A percentile compares a stretch with the other conserved stretches of the same genome.
Evolutionary conservation across 108 stramenopile species (phyloP).

Genomic region (Heterococcus sp.): DNA sequence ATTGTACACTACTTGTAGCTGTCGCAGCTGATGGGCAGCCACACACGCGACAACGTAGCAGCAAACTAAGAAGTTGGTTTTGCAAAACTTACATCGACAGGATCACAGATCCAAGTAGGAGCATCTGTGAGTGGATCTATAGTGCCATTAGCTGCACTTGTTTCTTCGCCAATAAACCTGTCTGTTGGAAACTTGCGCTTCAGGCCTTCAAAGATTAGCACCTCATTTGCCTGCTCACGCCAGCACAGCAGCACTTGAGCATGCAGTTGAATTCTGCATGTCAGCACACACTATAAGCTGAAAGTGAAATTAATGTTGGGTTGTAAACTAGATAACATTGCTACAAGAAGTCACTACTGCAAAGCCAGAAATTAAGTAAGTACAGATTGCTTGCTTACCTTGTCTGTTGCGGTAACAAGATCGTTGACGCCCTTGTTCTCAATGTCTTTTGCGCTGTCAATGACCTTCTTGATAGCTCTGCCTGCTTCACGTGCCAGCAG

Average conservation of each 20-base stretch:
- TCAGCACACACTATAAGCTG: not conserved
- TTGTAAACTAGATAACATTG: not conserved
- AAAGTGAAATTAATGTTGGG: not conserved
- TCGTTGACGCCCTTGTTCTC: slow-evolving; percentile 37
- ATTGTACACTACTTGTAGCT: no score
- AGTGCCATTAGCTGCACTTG: slow-evolving; percentile 7
- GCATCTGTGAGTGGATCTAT: slow-evolving; percentile 29
- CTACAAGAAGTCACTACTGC: not conserved
- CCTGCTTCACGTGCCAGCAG: slow-evolving; percentile 33
- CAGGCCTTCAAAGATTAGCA: slow-evolving; percentile 37
- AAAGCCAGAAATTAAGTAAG: no score
- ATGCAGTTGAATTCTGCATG: not conserved
- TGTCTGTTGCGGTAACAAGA: slow-evolving; percentile 4
- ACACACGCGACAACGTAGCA: no score
- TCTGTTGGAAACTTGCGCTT: slow-evolving; percentile 26
- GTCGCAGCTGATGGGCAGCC: no score
- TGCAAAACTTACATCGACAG: slow-evolving; percentile 63
- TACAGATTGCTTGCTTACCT: not conserved
- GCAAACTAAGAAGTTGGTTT: not conserved
- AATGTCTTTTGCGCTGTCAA: slow-evolving; percentile 13
- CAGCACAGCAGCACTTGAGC: slow-evolving; percentile 10
- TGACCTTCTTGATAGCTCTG: slow-evolving; percentile 38
- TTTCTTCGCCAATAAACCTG: slow-evolving; percentile 46
- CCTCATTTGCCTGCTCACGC: slow-evolving; percentile 48
- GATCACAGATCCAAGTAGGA: slow-evolving; percentile 68